These are phyloP conservation scores for Cyberlindnera subsufficiens DNA, from an alignment of 805 yeast species.

Conservation along the genomic window DNA sequence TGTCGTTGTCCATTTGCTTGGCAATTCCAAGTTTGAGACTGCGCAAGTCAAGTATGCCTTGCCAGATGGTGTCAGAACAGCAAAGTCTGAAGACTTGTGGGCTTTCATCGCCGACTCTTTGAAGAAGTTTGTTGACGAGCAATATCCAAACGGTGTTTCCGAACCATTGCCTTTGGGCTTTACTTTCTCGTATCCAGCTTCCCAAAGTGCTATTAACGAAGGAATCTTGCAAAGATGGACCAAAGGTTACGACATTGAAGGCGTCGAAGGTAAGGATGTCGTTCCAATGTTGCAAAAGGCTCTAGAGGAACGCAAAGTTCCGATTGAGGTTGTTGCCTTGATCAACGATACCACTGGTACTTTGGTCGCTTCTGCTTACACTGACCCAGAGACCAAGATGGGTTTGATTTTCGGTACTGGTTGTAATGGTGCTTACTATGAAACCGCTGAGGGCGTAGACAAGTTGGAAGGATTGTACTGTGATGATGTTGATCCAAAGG, in stretches of 20 bases:
- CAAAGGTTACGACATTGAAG: slow-evolving; percentile 90
- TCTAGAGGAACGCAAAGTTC: slow-evolving; percentile 55
- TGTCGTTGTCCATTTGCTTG: slow-evolving; percentile 78
- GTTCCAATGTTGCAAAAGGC: slow-evolving; percentile 86
- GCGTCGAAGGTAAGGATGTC: slow-evolving; percentile 92
- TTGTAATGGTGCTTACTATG: slow-evolving; percentile 95
- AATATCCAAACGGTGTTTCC: slow-evolving; percentile 63
- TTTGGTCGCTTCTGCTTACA: slow-evolving; percentile 88
- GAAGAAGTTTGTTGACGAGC: slow-evolving; percentile 58
- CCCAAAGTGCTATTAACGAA: slow-evolving; percentile 75
- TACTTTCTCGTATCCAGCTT: slow-evolving; percentile 89
- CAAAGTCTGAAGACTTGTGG: slow-evolving; percentile 72
- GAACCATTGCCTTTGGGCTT: slow-evolving; percentile 77
- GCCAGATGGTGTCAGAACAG: slow-evolving; percentile 75
- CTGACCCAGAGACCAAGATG: slow-evolving; percentile 84
- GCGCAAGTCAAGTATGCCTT: slow-evolving; percentile 81
- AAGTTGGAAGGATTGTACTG: slow-evolving; percentile 71
- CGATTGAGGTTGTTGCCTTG: slow-evolving; percentile 84
- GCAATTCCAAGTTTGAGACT: slow-evolving; percentile 79
- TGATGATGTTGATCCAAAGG: slow-evolving; percentile 53
- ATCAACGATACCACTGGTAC: slow-evolving; percentile 98
- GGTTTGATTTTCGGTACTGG: slow-evolving; percentile 98
- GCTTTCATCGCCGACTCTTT: slow-evolving; percentile 81
- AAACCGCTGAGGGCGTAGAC: slow-evolving; percentile 63
- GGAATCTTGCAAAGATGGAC: slow-evolving; percentile 96